A percentile compares a stretch with the other conserved stretches of the same genome.
phyloP scores from a whole-genome alignment of 805 yeast species.

The Cyberlindnera veronae region DNA sequence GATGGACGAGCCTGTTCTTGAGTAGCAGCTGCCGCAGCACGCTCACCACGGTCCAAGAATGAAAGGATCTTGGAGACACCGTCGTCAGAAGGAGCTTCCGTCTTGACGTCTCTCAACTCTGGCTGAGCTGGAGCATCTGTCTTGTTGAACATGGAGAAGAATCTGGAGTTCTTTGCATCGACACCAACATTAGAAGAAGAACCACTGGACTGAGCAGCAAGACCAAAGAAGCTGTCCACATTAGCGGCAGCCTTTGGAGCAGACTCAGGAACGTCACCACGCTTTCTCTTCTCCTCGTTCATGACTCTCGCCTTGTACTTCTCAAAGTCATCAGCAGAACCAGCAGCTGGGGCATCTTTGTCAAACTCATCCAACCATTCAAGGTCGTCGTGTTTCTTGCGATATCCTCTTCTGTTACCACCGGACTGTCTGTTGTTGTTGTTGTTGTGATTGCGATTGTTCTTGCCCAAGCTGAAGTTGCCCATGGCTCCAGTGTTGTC shows the following conservation, averaged over 20 bases:
- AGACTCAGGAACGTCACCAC: conserved; percentile 23
- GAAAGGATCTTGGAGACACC: conserved; percentile 28
- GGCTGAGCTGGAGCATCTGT: conserved; percentile 17
- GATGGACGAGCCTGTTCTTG: conserved; percentile 1
- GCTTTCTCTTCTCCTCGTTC: conserved; percentile 33
- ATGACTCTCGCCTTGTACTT: conserved; percentile 37
- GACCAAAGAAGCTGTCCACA: conserved; percentile 26
- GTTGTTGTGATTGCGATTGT: conserved; percentile 9
- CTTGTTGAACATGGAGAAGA: conserved; percentile 25
- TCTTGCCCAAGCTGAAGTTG: conserved; percentile 25
- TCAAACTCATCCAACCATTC: conserved; percentile 23
- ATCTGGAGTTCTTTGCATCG: conserved; percentile 27
- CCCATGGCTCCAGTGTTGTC: conserved; percentile 30
- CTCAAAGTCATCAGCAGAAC: conserved; percentile 36
- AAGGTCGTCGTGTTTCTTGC: conserved; percentile 19
- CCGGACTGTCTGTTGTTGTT: conserved; percentile 10
- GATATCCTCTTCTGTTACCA: conserved; percentile 13
- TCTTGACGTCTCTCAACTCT: background rate
- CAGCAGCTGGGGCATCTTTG: conserved; percentile 19
- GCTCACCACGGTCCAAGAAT: conserved; percentile 22
- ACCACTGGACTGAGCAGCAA: conserved; percentile 12
- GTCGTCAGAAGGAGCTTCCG: conserved; percentile 7
- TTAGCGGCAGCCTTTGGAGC: conserved; percentile 13
- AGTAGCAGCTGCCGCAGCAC: conserved; percentile 8
- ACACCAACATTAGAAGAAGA: conserved; percentile 9